A percentile compares a stretch with the other conserved stretches of the same genome.
Conservation (phyloP, 179 eudicot genomes). For the Beta macrorhiza region DNA sequence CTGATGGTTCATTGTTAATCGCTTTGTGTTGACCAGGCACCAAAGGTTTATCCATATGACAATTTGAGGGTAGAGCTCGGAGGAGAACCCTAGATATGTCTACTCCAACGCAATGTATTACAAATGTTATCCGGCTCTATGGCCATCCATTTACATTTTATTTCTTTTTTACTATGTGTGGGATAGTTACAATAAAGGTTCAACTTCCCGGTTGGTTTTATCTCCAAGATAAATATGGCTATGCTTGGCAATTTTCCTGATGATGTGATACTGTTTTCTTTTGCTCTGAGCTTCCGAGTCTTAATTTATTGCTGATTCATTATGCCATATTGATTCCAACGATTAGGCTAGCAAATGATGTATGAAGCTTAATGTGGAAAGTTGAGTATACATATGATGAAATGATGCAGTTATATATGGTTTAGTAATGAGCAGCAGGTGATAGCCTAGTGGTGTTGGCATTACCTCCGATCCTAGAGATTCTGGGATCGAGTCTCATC, state of each 20-base stretch:
- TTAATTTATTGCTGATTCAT: neutral
- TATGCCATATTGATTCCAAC: too few species aligned
- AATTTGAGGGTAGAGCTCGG: conserved; percentile 87
- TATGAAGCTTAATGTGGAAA: too few species aligned
- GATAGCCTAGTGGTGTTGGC: too few species aligned
- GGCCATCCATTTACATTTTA: neutral
- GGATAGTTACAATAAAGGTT: conserved; percentile 18
- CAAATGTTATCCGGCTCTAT: conserved; percentile 12
- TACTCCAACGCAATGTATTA: conserved; percentile 4
- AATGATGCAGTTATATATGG: too few species aligned
- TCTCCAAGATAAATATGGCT: neutral
- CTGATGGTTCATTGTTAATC: conserved; percentile 1
- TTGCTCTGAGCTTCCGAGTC: neutral
- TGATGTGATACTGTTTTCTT: neutral
- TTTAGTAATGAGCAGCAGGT: too few species aligned
- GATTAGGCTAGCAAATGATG: too few species aligned
- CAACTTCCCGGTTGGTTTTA: neutral
- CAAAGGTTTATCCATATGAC: conserved; percentile 84
- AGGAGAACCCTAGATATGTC: conserved; percentile 54
- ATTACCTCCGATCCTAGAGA: too few species aligned
- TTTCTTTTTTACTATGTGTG: neutral
- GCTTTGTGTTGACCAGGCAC: conserved; percentile 48
- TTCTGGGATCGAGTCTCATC: too few species aligned
- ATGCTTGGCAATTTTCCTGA: conserved; percentile 8
- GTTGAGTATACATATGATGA: too few species aligned